Evolutionary conservation across 2,329 filamentous ascomycete species (phyloP).

Genomic region (Phialophora expanda): DNA sequence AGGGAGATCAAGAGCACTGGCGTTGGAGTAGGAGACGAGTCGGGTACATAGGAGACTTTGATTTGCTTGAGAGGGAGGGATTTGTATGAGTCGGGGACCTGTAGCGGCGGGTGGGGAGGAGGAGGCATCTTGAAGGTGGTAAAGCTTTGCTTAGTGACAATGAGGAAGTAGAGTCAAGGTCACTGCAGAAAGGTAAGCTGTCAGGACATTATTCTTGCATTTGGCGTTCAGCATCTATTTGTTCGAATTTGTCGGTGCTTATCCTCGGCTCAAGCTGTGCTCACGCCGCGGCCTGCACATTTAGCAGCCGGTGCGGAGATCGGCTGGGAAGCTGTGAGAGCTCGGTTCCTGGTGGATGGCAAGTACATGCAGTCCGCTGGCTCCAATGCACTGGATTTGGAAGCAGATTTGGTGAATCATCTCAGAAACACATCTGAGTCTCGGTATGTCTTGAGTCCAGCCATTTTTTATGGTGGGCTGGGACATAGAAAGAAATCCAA

Average conservation of each 20-base stretch:
- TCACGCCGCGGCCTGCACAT: conserved; percentile 16
- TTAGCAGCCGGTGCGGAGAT: conserved; percentile 5
- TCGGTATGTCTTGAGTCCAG: not conserved
- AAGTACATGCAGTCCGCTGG: not conserved
- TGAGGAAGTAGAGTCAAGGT: not conserved
- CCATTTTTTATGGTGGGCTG: not conserved
- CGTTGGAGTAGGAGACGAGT: conserved; percentile 60
- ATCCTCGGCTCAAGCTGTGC: conserved; percentile 16
- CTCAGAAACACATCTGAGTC: not conserved
- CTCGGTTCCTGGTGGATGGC: not conserved
- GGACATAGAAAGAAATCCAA: not conserved
- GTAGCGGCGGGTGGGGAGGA: conserved; percentile 26
- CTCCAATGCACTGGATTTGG: not conserved
- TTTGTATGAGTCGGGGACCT: conserved; percentile 46
- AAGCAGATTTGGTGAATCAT: not conserved
- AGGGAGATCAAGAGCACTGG: conserved; percentile 68
- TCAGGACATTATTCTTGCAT: not conserved
- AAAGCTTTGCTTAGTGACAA: not conserved
- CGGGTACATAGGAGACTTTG: conserved; percentile 48
- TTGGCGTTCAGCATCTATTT: not conserved
- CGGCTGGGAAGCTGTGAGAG: not conserved
- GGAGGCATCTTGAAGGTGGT: conserved; percentile 29
- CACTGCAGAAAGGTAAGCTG: not conserved
- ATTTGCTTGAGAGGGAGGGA: conserved; percentile 43
- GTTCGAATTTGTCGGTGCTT: not conserved